Base-by-base conservation (phyloP, 108 stramenopile species). In the Fistulifera pelliculosa region DNA sequence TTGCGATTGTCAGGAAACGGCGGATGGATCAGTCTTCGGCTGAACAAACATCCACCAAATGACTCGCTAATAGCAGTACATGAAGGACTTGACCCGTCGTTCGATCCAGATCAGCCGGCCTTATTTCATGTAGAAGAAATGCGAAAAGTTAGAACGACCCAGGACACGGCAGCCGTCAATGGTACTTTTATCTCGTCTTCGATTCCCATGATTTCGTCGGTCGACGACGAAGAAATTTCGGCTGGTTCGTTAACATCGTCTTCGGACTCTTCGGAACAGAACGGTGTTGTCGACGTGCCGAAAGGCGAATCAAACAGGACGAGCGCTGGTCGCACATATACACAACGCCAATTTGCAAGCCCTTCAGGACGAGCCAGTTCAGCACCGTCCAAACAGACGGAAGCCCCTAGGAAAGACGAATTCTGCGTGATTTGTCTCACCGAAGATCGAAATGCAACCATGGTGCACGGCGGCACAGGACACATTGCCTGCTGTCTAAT, bases 391-490 rank as follows among this genome's bases (percentile, higher is more conserved):
- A 24, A 50, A 23, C 23, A 26, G 49, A 26, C 13, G 24, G 21
- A 50, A 26, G 22, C 49, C 22, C 15, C 44, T 45, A 21, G 19
- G 6, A 45, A 21, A 45, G 53, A 60, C n/a, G 59, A 71, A 39
- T 50, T 22, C 16, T 93, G 91, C 47, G 50, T 89, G 38, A 74
- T 88, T 54, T 93, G 91, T 68, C 58, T 89, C 22, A 68, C 69
- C 1, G 67, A 78, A 15, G 72, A 79, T 52, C 68, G 90, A 24
- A 92, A 76, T 21, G 85, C 92, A n/a, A 94, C 94, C 1, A 77
- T 95, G 41, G 88, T 95, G 3, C 94, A 95, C 53, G 94, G 94
- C 10, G 84, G 81, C 31, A 92, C 92, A 12, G 94, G 94, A 7
- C 94, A 95, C 56, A 87, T 95, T 43, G 88, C 86, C 14, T 93